A percentile compares a stretch with the other conserved stretches of the same genome.
These are phyloP conservation scores for Pseudonectria foliicola DNA, from an alignment of 2,329 filamentous ascomycete genomes.

Conservation along the genomic window DNA sequence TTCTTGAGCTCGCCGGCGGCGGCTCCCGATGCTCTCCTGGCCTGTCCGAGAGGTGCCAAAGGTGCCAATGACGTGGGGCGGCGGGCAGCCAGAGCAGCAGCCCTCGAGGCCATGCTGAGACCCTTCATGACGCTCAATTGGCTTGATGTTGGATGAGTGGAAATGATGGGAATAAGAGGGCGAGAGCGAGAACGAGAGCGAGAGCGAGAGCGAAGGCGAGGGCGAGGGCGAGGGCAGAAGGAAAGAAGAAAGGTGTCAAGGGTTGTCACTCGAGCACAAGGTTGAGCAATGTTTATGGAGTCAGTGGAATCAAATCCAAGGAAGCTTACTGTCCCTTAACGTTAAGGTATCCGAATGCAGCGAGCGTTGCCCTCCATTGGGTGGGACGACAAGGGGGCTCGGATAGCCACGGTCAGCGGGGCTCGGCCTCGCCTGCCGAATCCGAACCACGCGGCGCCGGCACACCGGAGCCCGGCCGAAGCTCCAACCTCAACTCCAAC, in stretches of 20 bases:
- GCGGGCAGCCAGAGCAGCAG: conserved; percentile 16
- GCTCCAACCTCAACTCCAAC: conserved; percentile 2
- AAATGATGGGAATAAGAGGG: conserved; percentile 4
- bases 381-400: conserved; percentile 19
- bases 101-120: conserved; percentile 24
- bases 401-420: conserved; percentile 15
- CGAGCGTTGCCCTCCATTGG: conserved; percentile 3
- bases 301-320: not conserved
- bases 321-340: no score
- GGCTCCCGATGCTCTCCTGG: conserved; percentile 23
- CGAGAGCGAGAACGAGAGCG: conserved; percentile 6
- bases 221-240: no score
- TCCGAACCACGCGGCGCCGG: not conserved
- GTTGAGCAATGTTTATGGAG: conserved; percentile 1
- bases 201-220: conserved; percentile 7
- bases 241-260: no score
- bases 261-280: no score
- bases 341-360: no score
- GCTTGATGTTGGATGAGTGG: conserved; percentile 2
- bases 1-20: conserved; percentile 37
- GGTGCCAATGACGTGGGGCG: conserved; percentile 16
- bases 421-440: not conserved
- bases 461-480: conserved; percentile 13
- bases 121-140: conserved; percentile 25
- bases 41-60: conserved; percentile 9